Evolutionary conservation across 371 early-diverging fungal genomes (phyloP), one percentile per base, ranked within the genome.

Genomic region (Choanephora cucurbitarum): DNA sequence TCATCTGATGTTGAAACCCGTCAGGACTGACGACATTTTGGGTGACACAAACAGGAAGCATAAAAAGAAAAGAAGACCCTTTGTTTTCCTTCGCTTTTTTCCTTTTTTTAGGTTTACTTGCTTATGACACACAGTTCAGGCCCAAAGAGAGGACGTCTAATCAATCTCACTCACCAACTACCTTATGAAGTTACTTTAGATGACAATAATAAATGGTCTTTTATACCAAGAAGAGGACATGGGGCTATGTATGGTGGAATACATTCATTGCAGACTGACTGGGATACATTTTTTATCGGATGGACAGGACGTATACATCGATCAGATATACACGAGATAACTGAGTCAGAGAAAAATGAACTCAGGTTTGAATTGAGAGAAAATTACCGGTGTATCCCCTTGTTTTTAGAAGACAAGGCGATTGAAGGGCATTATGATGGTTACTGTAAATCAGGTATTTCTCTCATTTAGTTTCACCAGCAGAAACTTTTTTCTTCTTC

Each of bases 391-490:
- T 81, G 82, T 47, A 72, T 88, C 11, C 95, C 97, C 4, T 83
- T 96, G 22, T 88, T 92, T 61, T 57, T 96, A 40, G 85, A 88
- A 44, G 82, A 81, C 15, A 81, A 83, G 18, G 76, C 81, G 17
- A 87, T 91, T 41, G 61, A 75, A 18, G 88, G 85, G 5, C 93
- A 88, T 77, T 92, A 91, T 79, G 93, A 92, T 72, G 96, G 91
- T 15, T 95, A 86, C 75, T 96, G 91, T 81, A 97, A 93, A 81
- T 80, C 84, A 56, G 89, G 93, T 87, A 85, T 55, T 74, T 55
- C 7, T 28, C 28, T 28, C 28, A n/a, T n/a, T n/a, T n/a, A n/a
- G n/a, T n/a, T n/a, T n/a, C n/a, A n/a, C n/a, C n/a, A n/a, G n/a
- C n/a, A n/a, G n/a, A n/a, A n/a, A n/a, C n/a, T n/a, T n/a, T n/a